Evolutionary conservation across 2,329 filamentous ascomycete genomes (phyloP), one percentile per base, ranked within the genome.

Genomic region (Ceratocystis diversiconidia): DNA sequence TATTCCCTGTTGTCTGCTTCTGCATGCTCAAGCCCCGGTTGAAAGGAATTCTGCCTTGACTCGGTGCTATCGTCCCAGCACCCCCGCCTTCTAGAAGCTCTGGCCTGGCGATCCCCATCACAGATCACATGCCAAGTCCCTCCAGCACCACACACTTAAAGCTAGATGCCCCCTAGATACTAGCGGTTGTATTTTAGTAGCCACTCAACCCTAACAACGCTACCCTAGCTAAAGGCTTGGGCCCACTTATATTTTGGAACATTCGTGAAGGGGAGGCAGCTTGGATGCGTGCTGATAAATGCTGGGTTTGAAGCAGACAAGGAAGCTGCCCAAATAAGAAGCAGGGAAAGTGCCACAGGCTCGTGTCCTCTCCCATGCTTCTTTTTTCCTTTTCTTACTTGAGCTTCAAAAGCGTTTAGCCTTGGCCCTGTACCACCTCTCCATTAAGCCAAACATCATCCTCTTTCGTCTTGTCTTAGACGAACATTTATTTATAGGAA

Each of bases 111-210:
- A 63, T 57, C 44, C 28, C 22, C 36, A 25, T 25, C 32, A 28
- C 50, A 62, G 12, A n/a, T 36, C 66, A 52, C 52, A 69, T 68
- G 65, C 19, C 66, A 43, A n/a, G 25, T 17, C 59, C 44, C 36
- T 17, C 30, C 25, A 59, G 48, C 36, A 17, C 30, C 43, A 50
- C 43, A 50, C 12, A 57, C 52, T 57, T 57, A 30, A 57, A 57
- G 32, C 52, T 12, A 36, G 52, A 19, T 12, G 25, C n/a, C n/a
- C 15, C 12, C 10, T 57, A 57, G 52, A 19, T 5, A 8, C 32
- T 30, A 6, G 3, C 1, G 0, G 52, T 17, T 57, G 52, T 6
- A 5, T 17, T 57, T 5, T 57, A 57, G 52, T 17, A 3, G 7
- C 17, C n/a, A 7, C 32, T 3, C 7, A 57, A 57, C 52, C 52